Evolutionary conservation across 1,284 basidiomycete genomes (phyloP), one percentile per base, ranked within the genome.

Genomic region (Flammula alnicola): DNA sequence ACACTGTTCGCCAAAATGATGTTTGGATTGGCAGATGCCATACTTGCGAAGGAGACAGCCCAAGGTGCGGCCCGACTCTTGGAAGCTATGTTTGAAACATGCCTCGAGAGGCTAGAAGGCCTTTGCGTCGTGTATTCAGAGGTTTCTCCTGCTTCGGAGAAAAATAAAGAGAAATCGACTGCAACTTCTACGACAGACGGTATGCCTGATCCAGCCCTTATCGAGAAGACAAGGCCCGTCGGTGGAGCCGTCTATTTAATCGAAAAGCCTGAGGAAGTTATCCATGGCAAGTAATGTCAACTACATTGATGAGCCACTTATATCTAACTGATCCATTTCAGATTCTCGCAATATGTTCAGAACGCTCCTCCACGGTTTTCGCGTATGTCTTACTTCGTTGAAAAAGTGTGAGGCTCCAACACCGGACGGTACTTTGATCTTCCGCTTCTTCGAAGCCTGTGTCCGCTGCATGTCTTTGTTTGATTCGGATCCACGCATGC

Each of bases 1-100:
- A 92, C 92, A 11, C 83, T 98, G 71, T 95, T 93, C 57, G 90
- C 91, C 53, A 99, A 98, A 72, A 86, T 98, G 68, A 86, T 98
- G 61, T 91, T 94, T 63, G 93, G 90, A 55, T 79, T 98, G 27
- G 82, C 93, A 44, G 97, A 99, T 56, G 84, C 86, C 36, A 88
- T 97, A 45, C 72, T 88, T 14, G 69, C 76, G 36, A 94, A 95
- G 69, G 88, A 88, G 39, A 81, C 86, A 10, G 73, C 81, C 25
- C 78, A 81, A 50, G 86, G 76, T 23, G 86, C 91, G 4, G 80
- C 82, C 4, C 77, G 79, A 50, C 75, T 95, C 26, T 72, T 98
- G 27, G 76, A 75, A 38, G 79, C 83, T 41, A 86, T 98, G 68
- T 79, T 98, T 54, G 88, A 95, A 62, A 88, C 88, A 8, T 91